Conservation (phyloP, 2,329 filamentous ascomycete genomes). For the Scolecobasidium constrictum region DNA sequence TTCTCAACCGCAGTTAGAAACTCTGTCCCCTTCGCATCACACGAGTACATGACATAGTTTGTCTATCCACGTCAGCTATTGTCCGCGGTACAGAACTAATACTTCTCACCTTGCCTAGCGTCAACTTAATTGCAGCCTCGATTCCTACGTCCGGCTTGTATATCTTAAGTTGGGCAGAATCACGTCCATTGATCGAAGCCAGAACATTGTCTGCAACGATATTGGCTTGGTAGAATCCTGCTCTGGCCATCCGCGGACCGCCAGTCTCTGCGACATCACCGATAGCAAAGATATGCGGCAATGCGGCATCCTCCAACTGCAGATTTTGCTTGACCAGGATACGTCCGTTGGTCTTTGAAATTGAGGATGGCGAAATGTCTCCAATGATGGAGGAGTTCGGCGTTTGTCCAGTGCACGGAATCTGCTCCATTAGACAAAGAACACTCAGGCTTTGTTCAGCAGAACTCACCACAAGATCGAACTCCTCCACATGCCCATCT, state of each 20-base stretch:
- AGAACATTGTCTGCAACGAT: constrained; percentile 45
- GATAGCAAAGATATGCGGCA: constrained; percentile 48
- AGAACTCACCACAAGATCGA: neutral
- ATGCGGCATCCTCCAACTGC: constrained; percentile 39
- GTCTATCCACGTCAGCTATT: constrained; percentile 16
- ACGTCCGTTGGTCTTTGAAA: constrained; percentile 36
- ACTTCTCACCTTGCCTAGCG: neutral
- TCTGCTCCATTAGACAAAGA: no score
- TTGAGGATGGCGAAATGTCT: constrained; percentile 30
- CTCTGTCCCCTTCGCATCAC: neutral
- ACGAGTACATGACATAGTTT: neutral
- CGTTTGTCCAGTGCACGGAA: constrained; percentile 49
- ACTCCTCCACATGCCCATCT: neutral
- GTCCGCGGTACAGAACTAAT: neutral
- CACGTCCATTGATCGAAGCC: neutral
- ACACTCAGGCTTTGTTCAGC: constrained; percentile 2
- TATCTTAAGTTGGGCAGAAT: no score
- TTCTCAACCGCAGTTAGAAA: neutral
- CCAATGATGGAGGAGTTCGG: constrained; percentile 43
- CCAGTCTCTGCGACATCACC: constrained; percentile 50
- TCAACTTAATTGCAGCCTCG: neutral
- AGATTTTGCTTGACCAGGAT: constrained; percentile 46
- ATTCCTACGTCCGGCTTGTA: neutral
- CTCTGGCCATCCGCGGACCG: constrained; percentile 42
- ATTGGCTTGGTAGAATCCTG: constrained; percentile 42